Conservation (phyloP, 306 rosid species). For the Trichosanthes truncata region DNA sequence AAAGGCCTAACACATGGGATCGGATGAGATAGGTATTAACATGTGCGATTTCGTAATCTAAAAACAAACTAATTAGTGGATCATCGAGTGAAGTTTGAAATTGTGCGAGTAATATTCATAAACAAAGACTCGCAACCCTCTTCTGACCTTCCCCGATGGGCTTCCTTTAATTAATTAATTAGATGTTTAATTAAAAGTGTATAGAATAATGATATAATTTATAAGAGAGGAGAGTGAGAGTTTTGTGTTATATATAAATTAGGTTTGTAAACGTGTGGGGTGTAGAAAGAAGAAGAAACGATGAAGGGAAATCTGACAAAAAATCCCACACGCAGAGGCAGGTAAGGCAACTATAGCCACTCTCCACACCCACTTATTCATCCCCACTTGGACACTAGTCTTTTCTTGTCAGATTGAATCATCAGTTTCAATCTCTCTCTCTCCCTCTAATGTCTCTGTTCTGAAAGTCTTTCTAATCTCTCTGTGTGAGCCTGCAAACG, state of each 20-base stretch:
- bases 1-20: slow-evolving; percentile 19
- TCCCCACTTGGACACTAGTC: slow-evolving; percentile 57
- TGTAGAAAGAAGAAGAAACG: slow-evolving; percentile 4
- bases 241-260: neutral
- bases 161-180: neutral
- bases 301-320: neutral
- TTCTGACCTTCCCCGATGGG: neutral
- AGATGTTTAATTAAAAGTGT: neutral
- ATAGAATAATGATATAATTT: too few relatives aligned
- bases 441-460: neutral
- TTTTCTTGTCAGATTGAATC: slow-evolving; percentile 52
- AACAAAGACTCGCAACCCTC: neutral
- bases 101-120: neutral
- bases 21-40: neutral
- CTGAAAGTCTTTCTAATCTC: neutral
- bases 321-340: slow-evolving; percentile 23
- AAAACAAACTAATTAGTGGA: slow-evolving; percentile 15
- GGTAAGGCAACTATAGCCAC: slow-evolving; percentile 20
- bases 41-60: slow-evolving; percentile 29
- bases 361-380: slow-evolving; percentile 63
- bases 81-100: neutral
- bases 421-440: too few relatives aligned
- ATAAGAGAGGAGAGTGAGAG: too few relatives aligned
- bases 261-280: slow-evolving; percentile 32
- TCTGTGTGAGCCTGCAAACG: slow-evolving; percentile 8